phyloP scores from a whole-genome alignment of 176 grass and related monocot genomes.

The Triticum aestivum region DNA sequence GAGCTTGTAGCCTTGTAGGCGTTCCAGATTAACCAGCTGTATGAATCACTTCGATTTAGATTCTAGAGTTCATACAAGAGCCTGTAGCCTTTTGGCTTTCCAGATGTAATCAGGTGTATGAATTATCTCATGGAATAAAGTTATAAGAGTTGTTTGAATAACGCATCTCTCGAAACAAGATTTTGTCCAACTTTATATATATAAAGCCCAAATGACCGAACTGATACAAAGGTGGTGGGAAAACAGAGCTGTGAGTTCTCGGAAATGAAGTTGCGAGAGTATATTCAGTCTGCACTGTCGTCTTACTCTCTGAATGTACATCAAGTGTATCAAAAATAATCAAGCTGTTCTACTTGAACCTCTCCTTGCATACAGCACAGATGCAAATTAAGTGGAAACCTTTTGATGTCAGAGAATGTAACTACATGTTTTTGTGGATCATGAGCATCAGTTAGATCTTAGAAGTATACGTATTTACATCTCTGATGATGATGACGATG shows the following conservation, averaged over 20 bases:
- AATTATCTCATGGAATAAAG: conserved; percentile 1
- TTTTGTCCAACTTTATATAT: too few species aligned
- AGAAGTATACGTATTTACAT: neutral
- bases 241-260: neutral
- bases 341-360: neutral
- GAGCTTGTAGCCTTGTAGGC: conserved; percentile 9
- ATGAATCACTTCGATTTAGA: neutral
- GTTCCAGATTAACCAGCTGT: neutral
- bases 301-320: conserved; percentile 5
- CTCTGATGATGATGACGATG: conserved; percentile 10
- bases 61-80: neutral
- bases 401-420: neutral
- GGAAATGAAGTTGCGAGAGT: neutral
- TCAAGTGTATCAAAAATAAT: neutral
- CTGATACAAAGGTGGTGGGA: too few species aligned
- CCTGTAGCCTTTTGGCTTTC: conserved; percentile 18
- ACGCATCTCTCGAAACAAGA: too few species aligned
- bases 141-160: neutral
- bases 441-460: conserved; percentile 25
- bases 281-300: neutral
- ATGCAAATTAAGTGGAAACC: neutral
- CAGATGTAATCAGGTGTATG: neutral
- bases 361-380: neutral
- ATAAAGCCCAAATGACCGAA: too few species aligned
- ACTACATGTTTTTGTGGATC: neutral